Conservation (phyloP, 768 basidiomycete species). For the Coprinopsis cinerea region DNA sequence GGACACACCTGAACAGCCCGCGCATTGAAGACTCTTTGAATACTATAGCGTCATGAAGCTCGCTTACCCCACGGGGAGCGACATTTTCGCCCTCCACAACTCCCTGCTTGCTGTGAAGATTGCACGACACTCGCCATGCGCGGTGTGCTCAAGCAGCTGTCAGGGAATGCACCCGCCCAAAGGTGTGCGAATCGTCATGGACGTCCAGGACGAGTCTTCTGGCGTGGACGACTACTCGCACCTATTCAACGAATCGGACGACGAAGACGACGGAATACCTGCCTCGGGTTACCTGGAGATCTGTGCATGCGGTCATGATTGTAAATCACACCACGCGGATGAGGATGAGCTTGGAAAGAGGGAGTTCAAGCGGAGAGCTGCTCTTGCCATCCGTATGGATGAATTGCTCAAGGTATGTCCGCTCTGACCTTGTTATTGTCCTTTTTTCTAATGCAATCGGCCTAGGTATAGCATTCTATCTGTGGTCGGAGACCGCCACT, state of each 20-base stretch:
- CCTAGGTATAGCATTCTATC: slow-evolving; percentile 9
- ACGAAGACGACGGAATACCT: slow-evolving; percentile 56
- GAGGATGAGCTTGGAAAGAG: slow-evolving; percentile 46
- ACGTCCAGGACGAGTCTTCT: slow-evolving; percentile 17
- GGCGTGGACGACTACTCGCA: background rate
- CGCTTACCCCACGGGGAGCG: slow-evolving; percentile 61
- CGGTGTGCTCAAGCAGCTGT: slow-evolving; percentile 56
- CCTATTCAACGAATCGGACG: slow-evolving; percentile 51
- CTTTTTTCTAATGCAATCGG: background rate
- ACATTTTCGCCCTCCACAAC: slow-evolving; percentile 41
- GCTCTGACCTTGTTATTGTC: slow-evolving; percentile 19
- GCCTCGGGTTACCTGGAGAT: slow-evolving; percentile 43
- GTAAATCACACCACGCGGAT: slow-evolving; percentile 62
- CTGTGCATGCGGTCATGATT: slow-evolving; percentile 68
- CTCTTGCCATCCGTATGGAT: slow-evolving; percentile 75
- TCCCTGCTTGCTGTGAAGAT: slow-evolving; percentile 65
- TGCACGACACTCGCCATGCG: slow-evolving; percentile 74
- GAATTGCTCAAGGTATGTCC: slow-evolving; percentile 65
- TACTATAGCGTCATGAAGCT: slow-evolving; percentile 45
- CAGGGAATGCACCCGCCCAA: slow-evolving; percentile 66
- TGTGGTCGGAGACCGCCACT: background rate
- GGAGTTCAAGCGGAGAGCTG: slow-evolving; percentile 67
- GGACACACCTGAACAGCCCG: too few relatives aligned
- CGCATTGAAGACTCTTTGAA: slow-evolving; percentile 14
- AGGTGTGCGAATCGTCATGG: slow-evolving; percentile 52